A percentile compares a stretch with the other conserved stretches of the same genome.
Conservation (phyloP, 2,329 filamentous ascomycete genomes). For the Talaromyces sp. region DNA sequence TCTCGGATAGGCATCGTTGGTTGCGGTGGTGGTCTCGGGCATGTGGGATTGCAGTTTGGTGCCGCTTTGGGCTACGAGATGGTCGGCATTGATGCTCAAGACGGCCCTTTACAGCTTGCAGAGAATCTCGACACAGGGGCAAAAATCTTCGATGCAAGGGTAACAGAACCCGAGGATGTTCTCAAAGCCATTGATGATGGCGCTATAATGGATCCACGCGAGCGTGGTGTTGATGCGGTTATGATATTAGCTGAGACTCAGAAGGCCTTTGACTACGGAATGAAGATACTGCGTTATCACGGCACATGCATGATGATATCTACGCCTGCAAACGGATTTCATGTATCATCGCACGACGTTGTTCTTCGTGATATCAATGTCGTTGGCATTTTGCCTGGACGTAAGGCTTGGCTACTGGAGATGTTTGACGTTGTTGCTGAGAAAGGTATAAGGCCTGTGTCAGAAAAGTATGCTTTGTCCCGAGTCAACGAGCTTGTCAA, state of each 20-base stretch:
- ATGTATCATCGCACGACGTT: constrained; percentile 23
- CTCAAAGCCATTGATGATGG: constrained; percentile 23
- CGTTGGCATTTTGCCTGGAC: constrained; percentile 22
- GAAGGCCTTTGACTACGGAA: constrained; percentile 47
- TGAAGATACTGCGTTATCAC: constrained; percentile 43
- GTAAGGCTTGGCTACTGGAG: constrained; percentile 22
- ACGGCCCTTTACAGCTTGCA: constrained; percentile 25
- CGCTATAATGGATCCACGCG: constrained; percentile 20
- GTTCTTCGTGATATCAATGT: constrained; percentile 26
- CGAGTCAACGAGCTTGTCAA: constrained; percentile 25
- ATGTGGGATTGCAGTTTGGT: constrained; percentile 66
- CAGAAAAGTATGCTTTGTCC: constrained; percentile 21
- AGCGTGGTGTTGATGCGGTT: constrained; percentile 47
- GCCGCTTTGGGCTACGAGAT: constrained; percentile 63
- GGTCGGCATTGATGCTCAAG: constrained; percentile 33
- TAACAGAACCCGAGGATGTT: constrained; percentile 27
- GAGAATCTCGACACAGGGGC: constrained; percentile 28
- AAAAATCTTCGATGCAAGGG: constrained; percentile 40
- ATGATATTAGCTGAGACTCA: constrained; percentile 49
- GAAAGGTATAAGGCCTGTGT: constrained; percentile 20
- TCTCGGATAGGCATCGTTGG: constrained; percentile 67
- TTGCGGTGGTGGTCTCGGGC: constrained; percentile 62
- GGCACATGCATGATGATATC: constrained; percentile 47
- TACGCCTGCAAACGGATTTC: constrained; percentile 38
- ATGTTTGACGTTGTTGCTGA: constrained; percentile 24